Conservation (phyloP, 208 protist genomes). For the Wallacemonas sp. region DNA sequence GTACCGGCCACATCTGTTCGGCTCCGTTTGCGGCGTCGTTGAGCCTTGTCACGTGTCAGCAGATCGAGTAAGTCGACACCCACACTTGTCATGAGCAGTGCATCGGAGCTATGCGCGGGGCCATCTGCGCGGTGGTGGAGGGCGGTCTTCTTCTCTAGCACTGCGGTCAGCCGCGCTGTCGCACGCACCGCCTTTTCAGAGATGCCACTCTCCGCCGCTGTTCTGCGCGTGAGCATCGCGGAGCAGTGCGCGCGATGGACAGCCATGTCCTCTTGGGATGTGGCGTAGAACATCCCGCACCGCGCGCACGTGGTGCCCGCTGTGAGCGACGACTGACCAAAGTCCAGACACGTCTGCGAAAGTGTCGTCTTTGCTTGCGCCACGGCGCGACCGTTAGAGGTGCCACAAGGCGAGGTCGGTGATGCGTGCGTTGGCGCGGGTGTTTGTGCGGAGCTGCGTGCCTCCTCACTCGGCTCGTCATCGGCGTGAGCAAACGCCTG, state of each 20-base stretch:
- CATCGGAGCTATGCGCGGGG: not conserved
- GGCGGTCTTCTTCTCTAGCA: not conserved
- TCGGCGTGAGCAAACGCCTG: conserved; percentile 8
- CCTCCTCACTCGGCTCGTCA: no score
- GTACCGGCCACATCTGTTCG: not conserved
- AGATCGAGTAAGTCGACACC: conserved; percentile 1
- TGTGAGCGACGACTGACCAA: conserved; percentile 49
- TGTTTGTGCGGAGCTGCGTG: no score
- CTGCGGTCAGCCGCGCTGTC: not conserved
- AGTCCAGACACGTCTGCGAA: conserved; percentile 76
- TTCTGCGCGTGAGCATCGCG: not conserved
- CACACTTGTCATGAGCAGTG: not conserved
- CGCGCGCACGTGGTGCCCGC: conserved; percentile 34
- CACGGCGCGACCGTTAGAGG: no score
- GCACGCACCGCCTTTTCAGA: not conserved
- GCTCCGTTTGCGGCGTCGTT: not conserved
- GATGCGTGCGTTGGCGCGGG: no score
- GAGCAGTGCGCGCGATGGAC: conserved; percentile 53
- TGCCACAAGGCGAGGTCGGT: no score
- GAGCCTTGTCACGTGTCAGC: not conserved
- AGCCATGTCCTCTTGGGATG: conserved; percentile 37
- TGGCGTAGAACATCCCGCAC: conserved; percentile 72
- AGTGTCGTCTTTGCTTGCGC: not conserved
- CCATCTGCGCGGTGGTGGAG: no score
- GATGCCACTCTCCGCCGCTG: not conserved